Evolutionary conservation across 306 rosid genomes (phyloP).

Genomic region (Pyrus communis): DNA sequence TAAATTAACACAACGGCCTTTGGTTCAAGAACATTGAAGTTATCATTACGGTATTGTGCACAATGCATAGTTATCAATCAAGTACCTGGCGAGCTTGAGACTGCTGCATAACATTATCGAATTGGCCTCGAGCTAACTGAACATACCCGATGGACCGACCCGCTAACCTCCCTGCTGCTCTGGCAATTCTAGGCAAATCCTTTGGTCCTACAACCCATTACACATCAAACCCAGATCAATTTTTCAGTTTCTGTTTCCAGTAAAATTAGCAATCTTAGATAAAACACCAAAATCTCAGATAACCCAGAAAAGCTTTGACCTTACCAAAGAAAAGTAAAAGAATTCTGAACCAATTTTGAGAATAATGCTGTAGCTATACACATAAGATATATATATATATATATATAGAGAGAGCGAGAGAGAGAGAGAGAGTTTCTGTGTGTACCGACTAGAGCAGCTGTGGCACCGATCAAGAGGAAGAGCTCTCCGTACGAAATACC

Average conservation of each 20-base stretch:
- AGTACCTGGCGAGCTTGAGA: slow-evolving; percentile 79
- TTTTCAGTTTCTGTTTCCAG: neutral
- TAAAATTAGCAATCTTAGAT: neutral
- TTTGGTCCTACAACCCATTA: slow-evolving; percentile 30
- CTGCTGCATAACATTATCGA: slow-evolving; percentile 72
- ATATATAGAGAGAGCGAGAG: neutral
- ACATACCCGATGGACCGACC: slow-evolving; percentile 73
- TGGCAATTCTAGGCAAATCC: slow-evolving; percentile 44
- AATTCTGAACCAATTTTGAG: neutral
- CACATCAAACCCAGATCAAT: neutral
- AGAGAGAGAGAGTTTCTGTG: neutral
- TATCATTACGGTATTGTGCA: neutral
- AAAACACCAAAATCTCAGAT: too few relatives aligned
- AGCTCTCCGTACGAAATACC: slow-evolving; percentile 45
- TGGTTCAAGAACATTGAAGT: neutral
- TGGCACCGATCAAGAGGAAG: slow-evolving; percentile 41
- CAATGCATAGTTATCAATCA: neutral
- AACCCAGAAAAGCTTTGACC: neutral
- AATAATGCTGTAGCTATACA: neutral
- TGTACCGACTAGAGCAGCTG: slow-evolving; percentile 37
- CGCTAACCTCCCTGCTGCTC: slow-evolving; percentile 38
- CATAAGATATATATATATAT: too few relatives aligned
- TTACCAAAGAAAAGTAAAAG: neutral
- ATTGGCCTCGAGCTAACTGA: slow-evolving; percentile 85
- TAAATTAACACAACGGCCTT: neutral